Base-by-base conservation (phyloP, 140 eudicot species). In the Oenanthe javanica region DNA sequence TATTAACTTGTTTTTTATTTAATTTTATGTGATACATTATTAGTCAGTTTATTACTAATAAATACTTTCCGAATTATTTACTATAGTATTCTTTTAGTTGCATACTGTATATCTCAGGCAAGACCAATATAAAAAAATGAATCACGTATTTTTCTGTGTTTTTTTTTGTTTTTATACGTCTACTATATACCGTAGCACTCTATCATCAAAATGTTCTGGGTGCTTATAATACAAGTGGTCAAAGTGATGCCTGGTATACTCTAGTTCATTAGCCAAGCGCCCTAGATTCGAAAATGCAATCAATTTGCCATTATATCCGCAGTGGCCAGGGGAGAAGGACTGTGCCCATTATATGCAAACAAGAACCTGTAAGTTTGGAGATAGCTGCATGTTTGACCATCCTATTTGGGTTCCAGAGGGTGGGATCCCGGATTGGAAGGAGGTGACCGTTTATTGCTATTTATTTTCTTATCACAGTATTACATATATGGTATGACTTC, bases 341-440 rank as follows among this genome's bases (percentile, higher is more conserved):
- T 96, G 99, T 87, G 91, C 96, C 81, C 96, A 89, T 91, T 96
- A 96, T 86, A 96, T 93, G 99, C 98, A 89, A 89, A 96, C 99
- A 84, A 91, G 99, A 93, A 96, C 97, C 87, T 96, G 99, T 89
- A 96, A 91, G 82, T 96, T 88, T 88, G 99, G 99, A 89, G 99
- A 96, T 75, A 80, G 80, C 98, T 96, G 99, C 99, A 96, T 70
- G 88, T 96, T 96, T 93, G 99, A 96, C 93, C 99, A 96, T 87
- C 99, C 99, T 84, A 82, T 93, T 90, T 93, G 98, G 99, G 99
- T 96, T 89, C 98, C 98, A 71, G 97, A 89, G 83, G 98, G 99
- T 87, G 99, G 99, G 84, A 93, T 96, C 86, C 96, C 99, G 70
- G 96, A 96, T 91, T 93, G 99, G 97, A 93, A 96, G 93, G 99